Evolutionary conservation across 768 basidiomycete genomes (phyloP).

Genomic region (Suillus lakei): DNA sequence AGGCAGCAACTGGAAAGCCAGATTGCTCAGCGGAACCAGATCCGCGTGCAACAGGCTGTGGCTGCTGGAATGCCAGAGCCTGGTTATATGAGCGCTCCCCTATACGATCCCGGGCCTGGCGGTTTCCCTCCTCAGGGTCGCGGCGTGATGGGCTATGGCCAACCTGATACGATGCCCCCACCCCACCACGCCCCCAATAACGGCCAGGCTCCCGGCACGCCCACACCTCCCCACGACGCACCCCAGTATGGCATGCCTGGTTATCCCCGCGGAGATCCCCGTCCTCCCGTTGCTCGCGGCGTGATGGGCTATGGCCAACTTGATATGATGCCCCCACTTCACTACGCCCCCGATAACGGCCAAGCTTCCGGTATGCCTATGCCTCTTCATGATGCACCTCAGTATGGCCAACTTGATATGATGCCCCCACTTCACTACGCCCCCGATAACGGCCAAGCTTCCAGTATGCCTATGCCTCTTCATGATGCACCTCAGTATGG

Average conservation of each 20-base stretch:
- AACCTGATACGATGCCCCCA: constrained; percentile 86
- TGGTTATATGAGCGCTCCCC: constrained; percentile 52
- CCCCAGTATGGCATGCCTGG: constrained; percentile 78
- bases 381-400: no score
- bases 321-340: no score
- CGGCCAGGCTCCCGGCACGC: constrained; percentile 76
- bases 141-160: constrained; percentile 79
- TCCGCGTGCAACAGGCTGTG: constrained; percentile 94
- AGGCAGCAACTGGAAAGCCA: constrained; percentile 98
- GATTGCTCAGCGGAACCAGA: constrained; percentile 97
- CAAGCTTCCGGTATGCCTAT: no score
- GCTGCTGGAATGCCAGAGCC: constrained; percentile 75
- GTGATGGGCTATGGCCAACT: no score
- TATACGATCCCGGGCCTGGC: constrained; percentile 77
- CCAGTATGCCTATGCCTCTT: no score
- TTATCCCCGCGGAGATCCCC: constrained; percentile 64
- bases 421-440: no score
- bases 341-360: no score
- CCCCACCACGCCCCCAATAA: constrained; percentile 79
- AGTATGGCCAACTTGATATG: no score
- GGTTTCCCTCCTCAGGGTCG: constrained; percentile 75
- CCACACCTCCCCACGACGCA: constrained; percentile 75
- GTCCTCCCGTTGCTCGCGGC: no score
- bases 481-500: no score
- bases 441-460: no score